These are phyloP conservation scores for Lasiodiplodia hormozganensis DNA, from an alignment of 2,329 filamentous ascomycete species.

Conservation along the genomic window DNA sequence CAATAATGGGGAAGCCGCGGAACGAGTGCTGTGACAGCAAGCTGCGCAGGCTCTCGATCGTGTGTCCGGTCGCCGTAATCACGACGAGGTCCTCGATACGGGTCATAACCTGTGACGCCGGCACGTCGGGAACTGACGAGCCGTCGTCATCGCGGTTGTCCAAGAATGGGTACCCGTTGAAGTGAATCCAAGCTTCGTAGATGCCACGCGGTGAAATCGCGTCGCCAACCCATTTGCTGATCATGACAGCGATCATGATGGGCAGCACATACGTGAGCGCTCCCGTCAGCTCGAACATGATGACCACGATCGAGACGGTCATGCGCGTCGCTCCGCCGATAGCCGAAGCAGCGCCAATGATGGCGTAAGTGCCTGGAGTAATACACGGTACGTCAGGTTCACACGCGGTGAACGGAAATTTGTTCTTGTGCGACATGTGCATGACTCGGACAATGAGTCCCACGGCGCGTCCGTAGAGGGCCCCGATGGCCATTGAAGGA, in stretches of 20 bases:
- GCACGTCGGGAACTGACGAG: conserved; percentile 76
- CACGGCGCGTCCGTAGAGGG: conserved; percentile 84
- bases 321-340: conserved; percentile 92
- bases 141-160: conserved; percentile 71
- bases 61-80: conserved; percentile 86
- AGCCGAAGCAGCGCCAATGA: conserved; percentile 94
- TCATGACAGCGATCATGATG: conserved; percentile 99
- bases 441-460: conserved; percentile 90
- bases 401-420: conserved; percentile 80
- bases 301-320: conserved; percentile 98
- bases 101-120: conserved; percentile 90
- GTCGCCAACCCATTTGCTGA: conserved; percentile 97
- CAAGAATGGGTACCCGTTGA: conserved; percentile 94
- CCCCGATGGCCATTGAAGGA: conserved; percentile 94
- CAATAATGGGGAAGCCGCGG: conserved; percentile 91
- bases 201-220: conserved; percentile 92
- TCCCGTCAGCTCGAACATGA: conserved; percentile 98
- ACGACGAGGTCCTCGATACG: conserved; percentile 87
- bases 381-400: conserved; percentile 87
- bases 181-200: conserved; percentile 97
- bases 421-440: conserved; percentile 78
- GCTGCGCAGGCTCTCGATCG: conserved; percentile 74
- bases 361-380: conserved; percentile 93
- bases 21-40: conserved; percentile 78
- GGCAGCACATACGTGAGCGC: conserved; percentile 95